Evolutionary conservation across 495 filamentous ascomycete species (phyloP), one percentile per base, ranked within the genome.

Genomic region (Penicillium macrosclerotiorum): DNA sequence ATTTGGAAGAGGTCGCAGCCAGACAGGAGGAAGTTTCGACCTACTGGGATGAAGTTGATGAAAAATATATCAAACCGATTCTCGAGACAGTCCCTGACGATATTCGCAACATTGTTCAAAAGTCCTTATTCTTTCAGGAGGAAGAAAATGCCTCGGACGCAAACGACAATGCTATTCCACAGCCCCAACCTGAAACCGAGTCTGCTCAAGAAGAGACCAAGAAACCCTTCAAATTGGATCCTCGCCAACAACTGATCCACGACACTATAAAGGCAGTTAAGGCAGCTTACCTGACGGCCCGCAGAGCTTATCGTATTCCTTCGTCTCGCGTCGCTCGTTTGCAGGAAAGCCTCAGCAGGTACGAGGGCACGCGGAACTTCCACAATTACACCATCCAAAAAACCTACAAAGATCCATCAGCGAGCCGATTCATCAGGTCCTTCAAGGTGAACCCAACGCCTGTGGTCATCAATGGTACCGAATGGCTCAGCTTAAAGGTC

Each of bases 301-400:
- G 91, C 67, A 79, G 82, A 17, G 74, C 81, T 3, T 97, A 96
- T 59, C 87, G 91, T 38, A 86, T 90, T 42, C 83, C 86, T 3
- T 69, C 80, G 0, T 66, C 73, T 14, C 88, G 93, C 30, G 64
- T 91, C 34, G 72, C 75, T 6, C 80, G 83, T 47, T 76, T 97
- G 9, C 86, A 90, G 59, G 74, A 80, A 33, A 79, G 80, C 0
- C 76, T 98, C 6, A 63, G 76, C 35, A 69, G 71, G 16, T 97
- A 90, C 63, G 60, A 82, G 12, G 93, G 93, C 44, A 95, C 93
- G 4, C 73, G 73, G 47, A 96, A 92, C 62, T 98, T 82, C 72
- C 89, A 95, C 75, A 98, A 97, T 71, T 96, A 91, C 75, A 98
- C 93, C 4, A 80, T 97, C 51, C 83, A 90, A 50, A 98, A 97